Evolutionary conservation across 352 stramenopile genomes (phyloP), one percentile per base, ranked within the genome.

Genomic region (Hyaloperonospora arabidopsidis): DNA sequence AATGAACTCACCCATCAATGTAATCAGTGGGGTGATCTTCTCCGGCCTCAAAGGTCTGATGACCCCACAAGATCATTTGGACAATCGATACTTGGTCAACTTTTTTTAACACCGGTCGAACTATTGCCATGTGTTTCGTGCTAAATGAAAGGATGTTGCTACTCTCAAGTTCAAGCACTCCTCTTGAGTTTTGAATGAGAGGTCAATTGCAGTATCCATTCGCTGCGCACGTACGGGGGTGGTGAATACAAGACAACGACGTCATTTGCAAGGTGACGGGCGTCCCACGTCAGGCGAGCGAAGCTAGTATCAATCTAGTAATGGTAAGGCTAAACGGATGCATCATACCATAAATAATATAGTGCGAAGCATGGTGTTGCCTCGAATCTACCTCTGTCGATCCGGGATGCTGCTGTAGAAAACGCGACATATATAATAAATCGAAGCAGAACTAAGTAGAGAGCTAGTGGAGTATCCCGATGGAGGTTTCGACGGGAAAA

Each of bases 291-390:
- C 40, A 46, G 28, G 36, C 8, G 25, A 32, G 25, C 4, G 25
- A 8, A 8, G 8, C 25, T 8, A 32, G 25, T 4, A 32, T 32
- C 8, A 32, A 8, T 10, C 4, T 8, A 32, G 25, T 32, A 32
- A 43, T 19, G 36, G 15, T 19, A 18, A 43, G 15, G 36, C 1
- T 43, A 18, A 43, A 43, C 15, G 15, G 36, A 32, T 32, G 25
- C 35, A n/a, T 18, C 35, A 11, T n/a, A 41, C 35, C 13, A 41
- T 41, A 4, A 15, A 28, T n/a, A 25, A 29, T 2, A 29, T 46
- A 17, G 40, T 46, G 2, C 40, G 17, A 29, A 46, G 40, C 17
- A 46, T 46, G 40, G 17, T 18, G 12, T 45, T 45, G 39, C 39
- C 12, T 45, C 39, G 7, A 45, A 45, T 14, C 39, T 45, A 6